phyloP scores from a whole-genome alignment of 805 yeast species.

The Lipomyces orientalis region DNA sequence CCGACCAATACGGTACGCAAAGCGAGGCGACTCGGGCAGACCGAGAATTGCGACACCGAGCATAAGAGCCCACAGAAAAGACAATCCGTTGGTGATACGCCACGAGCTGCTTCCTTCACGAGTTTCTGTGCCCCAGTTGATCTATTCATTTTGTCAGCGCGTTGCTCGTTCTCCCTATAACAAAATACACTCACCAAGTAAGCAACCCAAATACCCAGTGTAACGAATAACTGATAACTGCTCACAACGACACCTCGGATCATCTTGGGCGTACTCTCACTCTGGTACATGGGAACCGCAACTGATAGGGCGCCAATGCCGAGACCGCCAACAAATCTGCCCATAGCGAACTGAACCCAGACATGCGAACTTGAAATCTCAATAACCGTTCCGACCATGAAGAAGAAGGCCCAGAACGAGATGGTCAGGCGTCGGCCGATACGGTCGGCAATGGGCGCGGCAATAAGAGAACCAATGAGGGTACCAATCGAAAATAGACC shows the following conservation, averaged over 20 bases:
- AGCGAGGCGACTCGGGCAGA: constrained; percentile 56
- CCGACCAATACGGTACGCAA: constrained; percentile 7
- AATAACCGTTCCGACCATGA: constrained; percentile 71
- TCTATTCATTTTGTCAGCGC: background rate
- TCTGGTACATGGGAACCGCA: constrained; percentile 76
- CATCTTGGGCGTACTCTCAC: constrained; percentile 78
- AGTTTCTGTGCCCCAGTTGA: constrained; percentile 39
- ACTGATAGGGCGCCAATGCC: constrained; percentile 82
- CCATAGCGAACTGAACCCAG: constrained; percentile 20
- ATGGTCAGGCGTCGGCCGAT: constrained; percentile 63
- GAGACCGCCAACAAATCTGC: constrained; percentile 63
- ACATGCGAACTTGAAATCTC: constrained; percentile 55
- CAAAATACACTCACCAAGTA: constrained; percentile 39
- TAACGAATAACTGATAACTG: constrained; percentile 64
- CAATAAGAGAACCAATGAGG: constrained; percentile 36
- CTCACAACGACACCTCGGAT: constrained; percentile 79
- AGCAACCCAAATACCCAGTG: constrained; percentile 42
- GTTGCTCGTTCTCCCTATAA: background rate
- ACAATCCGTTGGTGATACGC: constrained; percentile 56
- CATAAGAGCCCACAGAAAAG: constrained; percentile 63
- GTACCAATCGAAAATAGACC: constrained; percentile 55
- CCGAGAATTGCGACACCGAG: constrained; percentile 57
- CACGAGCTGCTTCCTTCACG: constrained; percentile 43
- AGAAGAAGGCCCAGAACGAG: constrained; percentile 57
- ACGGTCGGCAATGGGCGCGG: constrained; percentile 69